A percentile compares a stretch with the other conserved stretches of the same genome.
Evolutionary conservation across 1,139 yeast genomes (phyloP).

Genomic region (Kurtzmaniella natalensis): DNA sequence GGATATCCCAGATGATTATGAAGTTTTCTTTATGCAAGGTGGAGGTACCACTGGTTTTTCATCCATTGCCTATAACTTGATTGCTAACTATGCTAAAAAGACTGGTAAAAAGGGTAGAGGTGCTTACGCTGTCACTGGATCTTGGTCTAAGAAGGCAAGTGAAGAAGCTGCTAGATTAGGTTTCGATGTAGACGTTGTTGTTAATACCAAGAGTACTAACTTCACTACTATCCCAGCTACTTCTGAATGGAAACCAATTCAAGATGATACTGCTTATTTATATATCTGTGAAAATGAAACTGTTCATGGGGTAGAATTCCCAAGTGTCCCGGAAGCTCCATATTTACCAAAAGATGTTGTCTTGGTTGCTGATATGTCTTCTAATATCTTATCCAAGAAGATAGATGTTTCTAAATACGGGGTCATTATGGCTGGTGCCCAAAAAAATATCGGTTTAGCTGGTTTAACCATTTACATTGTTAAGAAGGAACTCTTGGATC

Average conservation of each 20-base stretch:
- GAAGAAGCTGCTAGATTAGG: slow-evolving; percentile 89
- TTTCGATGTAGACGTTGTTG: slow-evolving; percentile 64
- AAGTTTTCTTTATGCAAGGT: slow-evolving; percentile 91
- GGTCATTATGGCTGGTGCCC: slow-evolving; percentile 91
- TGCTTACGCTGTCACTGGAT: slow-evolving; percentile 86
- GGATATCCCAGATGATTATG: slow-evolving; percentile 85
- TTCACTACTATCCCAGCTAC: slow-evolving; percentile 68
- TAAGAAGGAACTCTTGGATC: slow-evolving; percentile 70
- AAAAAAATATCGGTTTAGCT: slow-evolving; percentile 94
- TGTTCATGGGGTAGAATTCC: slow-evolving; percentile 89
- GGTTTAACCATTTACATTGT: slow-evolving; percentile 90
- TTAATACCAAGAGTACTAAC: slow-evolving; percentile 61
- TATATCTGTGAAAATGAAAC: slow-evolving; percentile 96
- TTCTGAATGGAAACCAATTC: slow-evolving; percentile 53
- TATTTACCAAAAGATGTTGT: slow-evolving; percentile 66
- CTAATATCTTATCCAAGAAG: slow-evolving; percentile 79
- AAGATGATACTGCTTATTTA: slow-evolving; percentile 67
- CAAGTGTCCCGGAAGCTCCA: slow-evolving; percentile 42
- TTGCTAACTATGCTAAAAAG: slow-evolving; percentile 67
- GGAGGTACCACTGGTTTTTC: slow-evolving; percentile 98
- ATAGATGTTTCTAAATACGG: slow-evolving; percentile 84
- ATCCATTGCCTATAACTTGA: slow-evolving; percentile 74
- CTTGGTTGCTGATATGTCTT: slow-evolving; percentile 90
- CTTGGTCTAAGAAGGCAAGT: slow-evolving; percentile 85
- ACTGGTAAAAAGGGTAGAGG: slow-evolving; percentile 73